A percentile compares a stretch with the other conserved stretches of the same genome.
These are phyloP conservation scores for Podospora fimiseda DNA, from an alignment of 495 filamentous ascomycete genomes.

Conservation along the genomic window DNA sequence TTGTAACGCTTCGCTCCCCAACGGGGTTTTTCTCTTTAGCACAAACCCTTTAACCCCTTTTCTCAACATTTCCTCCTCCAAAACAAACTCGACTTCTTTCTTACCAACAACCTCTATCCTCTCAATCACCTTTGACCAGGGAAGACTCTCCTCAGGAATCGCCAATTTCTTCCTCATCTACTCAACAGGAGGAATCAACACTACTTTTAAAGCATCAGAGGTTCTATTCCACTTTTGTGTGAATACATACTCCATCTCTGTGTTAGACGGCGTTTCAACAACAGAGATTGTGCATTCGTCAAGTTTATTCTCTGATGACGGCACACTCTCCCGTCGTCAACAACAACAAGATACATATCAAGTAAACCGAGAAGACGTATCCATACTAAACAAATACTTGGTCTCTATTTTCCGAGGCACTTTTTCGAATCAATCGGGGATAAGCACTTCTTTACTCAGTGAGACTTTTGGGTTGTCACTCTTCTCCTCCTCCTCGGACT, in stretches of 20 bases:
- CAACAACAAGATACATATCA: slow-evolving; percentile 9
- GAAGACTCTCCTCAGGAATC: slow-evolving; percentile 10
- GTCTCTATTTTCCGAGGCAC: background rate
- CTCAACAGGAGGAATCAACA: slow-evolving; percentile 20
- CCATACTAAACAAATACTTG: slow-evolving; percentile 10
- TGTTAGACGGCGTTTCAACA: slow-evolving; percentile 7
- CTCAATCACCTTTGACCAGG: slow-evolving; percentile 14
- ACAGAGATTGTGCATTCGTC: slow-evolving; percentile 17
- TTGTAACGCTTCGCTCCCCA: slow-evolving; percentile 16
- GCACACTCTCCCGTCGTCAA: background rate
- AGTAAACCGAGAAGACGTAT: slow-evolving; percentile 11
- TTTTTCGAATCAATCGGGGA: slow-evolving; percentile 3
- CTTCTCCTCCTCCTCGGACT: too few relatives aligned
- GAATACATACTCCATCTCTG: slow-evolving; percentile 21
- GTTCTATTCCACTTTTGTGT: slow-evolving; percentile 26
- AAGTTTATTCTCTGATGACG: slow-evolving; percentile 2
- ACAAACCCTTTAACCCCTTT: slow-evolving; percentile 13
- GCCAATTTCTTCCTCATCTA: slow-evolving; percentile 24
- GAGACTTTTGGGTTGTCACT: too few relatives aligned
- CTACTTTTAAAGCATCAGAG: slow-evolving; percentile 21
- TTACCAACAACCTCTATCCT: slow-evolving; percentile 14
- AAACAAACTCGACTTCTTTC: slow-evolving; percentile 8
- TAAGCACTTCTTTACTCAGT: slow-evolving; percentile 5
- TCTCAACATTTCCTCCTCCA: slow-evolving; percentile 21
- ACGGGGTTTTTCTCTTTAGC: slow-evolving; percentile 18